These are phyloP conservation scores for Lodderomyces elongisporus DNA, from an alignment of 1,139 yeast genomes.

Conservation along the genomic window DNA sequence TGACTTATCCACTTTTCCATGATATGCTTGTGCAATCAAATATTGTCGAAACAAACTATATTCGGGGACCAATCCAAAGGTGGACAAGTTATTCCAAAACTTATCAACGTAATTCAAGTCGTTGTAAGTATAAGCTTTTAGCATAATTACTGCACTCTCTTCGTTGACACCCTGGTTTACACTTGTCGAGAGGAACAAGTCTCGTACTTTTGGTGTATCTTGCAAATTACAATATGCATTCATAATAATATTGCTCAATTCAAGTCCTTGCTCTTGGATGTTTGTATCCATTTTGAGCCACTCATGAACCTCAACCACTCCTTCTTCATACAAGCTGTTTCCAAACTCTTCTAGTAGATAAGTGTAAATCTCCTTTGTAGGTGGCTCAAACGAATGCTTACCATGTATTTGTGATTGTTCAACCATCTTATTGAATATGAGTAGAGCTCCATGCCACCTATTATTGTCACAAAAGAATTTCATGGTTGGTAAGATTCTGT, in stretches of 20 bases:
- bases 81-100: slow-evolving; percentile 60
- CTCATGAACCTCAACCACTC: slow-evolving; percentile 63
- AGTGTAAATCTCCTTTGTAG: slow-evolving; percentile 64
- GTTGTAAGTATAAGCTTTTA: slow-evolving; percentile 59
- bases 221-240: slow-evolving; percentile 63
- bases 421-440: slow-evolving; percentile 61
- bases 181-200: slow-evolving; percentile 55
- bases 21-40: slow-evolving; percentile 69
- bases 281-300: slow-evolving; percentile 61
- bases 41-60: slow-evolving; percentile 57
- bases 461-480: slow-evolving; percentile 52
- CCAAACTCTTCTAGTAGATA: slow-evolving; percentile 63
- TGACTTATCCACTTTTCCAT: slow-evolving; percentile 59
- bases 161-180: slow-evolving; percentile 56
- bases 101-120: slow-evolving; percentile 56
- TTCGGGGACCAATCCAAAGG: slow-evolving; percentile 51
- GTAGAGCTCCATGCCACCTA: slow-evolving; percentile 61
- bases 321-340: slow-evolving; percentile 55
- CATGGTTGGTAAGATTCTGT: slow-evolving; percentile 57
- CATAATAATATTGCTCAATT: slow-evolving; percentile 57
- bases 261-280: slow-evolving; percentile 51
- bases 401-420: slow-evolving; percentile 54
- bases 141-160: slow-evolving; percentile 67
- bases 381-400: slow-evolving; percentile 38
- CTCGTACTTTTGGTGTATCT: slow-evolving; percentile 56